Evolutionary conservation across 1,139 yeast genomes (phyloP), one percentile per base, ranked within the genome.

Genomic region (Meyerozyma athensensis): DNA sequence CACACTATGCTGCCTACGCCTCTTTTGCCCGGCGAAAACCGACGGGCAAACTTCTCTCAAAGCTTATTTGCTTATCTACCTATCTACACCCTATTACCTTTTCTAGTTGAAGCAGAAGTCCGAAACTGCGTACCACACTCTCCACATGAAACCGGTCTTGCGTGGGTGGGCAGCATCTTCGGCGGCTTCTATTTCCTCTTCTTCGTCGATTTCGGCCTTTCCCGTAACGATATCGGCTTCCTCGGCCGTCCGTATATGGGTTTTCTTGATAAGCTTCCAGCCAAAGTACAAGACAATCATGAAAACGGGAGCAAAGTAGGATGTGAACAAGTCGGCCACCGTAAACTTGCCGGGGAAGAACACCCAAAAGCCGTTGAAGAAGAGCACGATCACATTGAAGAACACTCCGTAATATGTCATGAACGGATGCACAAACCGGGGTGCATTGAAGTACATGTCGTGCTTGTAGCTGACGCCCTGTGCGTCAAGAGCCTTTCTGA

Each of bases 331-430:
- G 46, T 63, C 56, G 7, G 68, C 58, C 20, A 55, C 68, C 2
- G 61, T 43, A 36, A 63, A 61, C 34, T 61, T 51, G 12, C 66
- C 65, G 1, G 71, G 71, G 58, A 67, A 65, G 39, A 67, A 66
- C 7, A 65, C 51, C 69, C 68, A 62, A 49, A 65, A 66, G 5
- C 72, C 72, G 40, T 65, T 65, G 54, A 64, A 66, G 33, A 65
- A 48, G 30, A 65, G 50, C 17, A 65, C 60, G 26, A 58, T 17
- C 3, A 45, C 24, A 38, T 52, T 58, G 37, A 66, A 42, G 30
- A 53, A 47, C 12, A 46, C 47, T 5, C 61, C 70, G 40, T 64
- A 59, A 47, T 64, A 63, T 5, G 66, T 53, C 53, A 61, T 48
- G 44, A 51, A 59, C 28, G 68, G 69, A 37, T 54, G 58, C 30